Conservation (phyloP, 176 grass and related monocot genomes). For the Zoysia japonica region DNA sequence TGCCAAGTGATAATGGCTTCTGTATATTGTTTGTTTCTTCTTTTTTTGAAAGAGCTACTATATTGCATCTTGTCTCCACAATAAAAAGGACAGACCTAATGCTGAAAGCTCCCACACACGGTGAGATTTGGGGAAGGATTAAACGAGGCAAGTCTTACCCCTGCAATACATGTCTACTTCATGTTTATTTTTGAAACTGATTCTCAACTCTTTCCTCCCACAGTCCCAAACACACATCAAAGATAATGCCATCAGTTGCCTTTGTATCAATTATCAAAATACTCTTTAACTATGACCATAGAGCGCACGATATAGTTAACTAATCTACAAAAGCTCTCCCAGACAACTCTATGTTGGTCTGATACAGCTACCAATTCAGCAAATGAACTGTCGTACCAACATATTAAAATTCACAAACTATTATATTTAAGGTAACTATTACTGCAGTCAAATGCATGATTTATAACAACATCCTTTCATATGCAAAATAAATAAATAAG, state of each 20-base stretch:
- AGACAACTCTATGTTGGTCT: background rate
- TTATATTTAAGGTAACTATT: constrained; percentile 12
- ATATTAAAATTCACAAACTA: background rate
- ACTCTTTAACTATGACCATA: background rate
- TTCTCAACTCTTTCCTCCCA: background rate
- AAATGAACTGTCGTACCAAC: background rate
- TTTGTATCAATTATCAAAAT: background rate
- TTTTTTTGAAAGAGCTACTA: background rate
- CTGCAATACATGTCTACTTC: background rate
- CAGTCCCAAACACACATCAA: background rate
- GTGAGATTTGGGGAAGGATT: too few relatives aligned
- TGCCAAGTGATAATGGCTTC: background rate
- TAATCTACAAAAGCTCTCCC: too few relatives aligned
- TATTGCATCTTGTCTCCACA: background rate
- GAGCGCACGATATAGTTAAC: background rate
- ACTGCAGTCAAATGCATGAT: constrained; percentile 4
- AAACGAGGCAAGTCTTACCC: too few relatives aligned
- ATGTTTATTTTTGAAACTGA: background rate
- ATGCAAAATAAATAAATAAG: background rate
- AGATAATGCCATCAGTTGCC: too few relatives aligned
- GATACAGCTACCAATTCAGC: background rate
- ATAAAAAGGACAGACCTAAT: background rate
- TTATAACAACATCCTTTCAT: constrained; percentile 3
- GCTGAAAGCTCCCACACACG: too few relatives aligned
- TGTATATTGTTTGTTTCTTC: background rate